These are phyloP conservation scores for Taphrina pruni DNA, from an alignment of 1,139 yeast species.

Conservation along the genomic window DNA sequence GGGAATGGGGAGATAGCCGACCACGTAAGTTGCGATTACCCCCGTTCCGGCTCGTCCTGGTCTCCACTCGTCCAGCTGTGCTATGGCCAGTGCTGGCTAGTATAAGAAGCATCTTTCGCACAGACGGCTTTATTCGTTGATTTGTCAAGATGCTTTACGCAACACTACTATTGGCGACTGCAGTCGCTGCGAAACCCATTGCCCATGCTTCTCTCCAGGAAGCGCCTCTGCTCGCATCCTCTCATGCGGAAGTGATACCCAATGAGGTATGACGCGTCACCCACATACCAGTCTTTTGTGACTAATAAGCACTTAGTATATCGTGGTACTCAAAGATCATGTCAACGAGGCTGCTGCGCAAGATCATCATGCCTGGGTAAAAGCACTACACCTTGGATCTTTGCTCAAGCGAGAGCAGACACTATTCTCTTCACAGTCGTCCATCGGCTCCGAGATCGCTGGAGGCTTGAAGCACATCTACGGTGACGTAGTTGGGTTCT, in stretches of 20 bases:
- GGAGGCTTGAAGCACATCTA: conserved; percentile 71
- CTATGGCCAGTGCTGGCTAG: background rate
- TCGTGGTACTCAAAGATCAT: conserved; percentile 73
- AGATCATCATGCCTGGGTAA: conserved; percentile 71
- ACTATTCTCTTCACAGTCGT: conserved; percentile 56
- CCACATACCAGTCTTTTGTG: background rate
- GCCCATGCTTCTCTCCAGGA: conserved; percentile 23
- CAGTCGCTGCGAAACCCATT: conserved; percentile 20
- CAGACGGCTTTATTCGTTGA: background rate
- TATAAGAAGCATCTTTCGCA: conserved; percentile 5
- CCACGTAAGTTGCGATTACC: conserved; percentile 10
- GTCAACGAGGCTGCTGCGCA: conserved; percentile 59
- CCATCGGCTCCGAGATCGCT: conserved; percentile 48
- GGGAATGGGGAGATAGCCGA: conserved; percentile 9
- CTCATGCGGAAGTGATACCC: conserved; percentile 36
- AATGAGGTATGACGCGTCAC: conserved; percentile 36
- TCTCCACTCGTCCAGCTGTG: background rate
- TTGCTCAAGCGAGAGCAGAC: conserved; percentile 51
- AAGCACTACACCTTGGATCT: conserved; percentile 56
- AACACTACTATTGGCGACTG: conserved; percentile 30
- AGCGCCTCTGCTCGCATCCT: conserved; percentile 30
- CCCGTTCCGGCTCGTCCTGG: conserved; percentile 22
- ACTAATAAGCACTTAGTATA: conserved; percentile 55
- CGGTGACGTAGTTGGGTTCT: conserved; percentile 58
- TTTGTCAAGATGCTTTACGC: conserved; percentile 12